Percentiles rank a stretch among this genome's conserved stretches.
Evolutionary conservation across 352 stramenopile genomes (phyloP).

Genomic region (Pythium inflatum): DNA sequence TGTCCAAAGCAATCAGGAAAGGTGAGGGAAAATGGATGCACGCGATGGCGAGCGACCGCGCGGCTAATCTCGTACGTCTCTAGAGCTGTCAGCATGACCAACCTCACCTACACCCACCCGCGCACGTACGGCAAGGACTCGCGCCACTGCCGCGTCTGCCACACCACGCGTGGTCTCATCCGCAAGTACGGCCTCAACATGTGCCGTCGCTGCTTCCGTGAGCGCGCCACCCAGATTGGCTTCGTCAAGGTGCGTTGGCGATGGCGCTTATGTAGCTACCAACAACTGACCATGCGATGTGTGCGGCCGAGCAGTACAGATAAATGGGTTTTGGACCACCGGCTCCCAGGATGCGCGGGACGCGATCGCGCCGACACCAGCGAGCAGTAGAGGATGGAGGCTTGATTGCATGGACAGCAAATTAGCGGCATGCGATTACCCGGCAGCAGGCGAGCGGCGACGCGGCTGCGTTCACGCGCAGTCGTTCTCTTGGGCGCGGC

Average conservation of each 20-base stretch:
- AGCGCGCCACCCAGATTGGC: constrained; percentile 94
- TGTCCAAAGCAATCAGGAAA: constrained; percentile 90
- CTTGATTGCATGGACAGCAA: constrained; percentile 34
- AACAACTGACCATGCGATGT: too few relatives aligned
- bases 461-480: neutral
- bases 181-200: constrained; percentile 97
- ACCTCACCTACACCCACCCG: constrained; percentile 87
- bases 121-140: constrained; percentile 91
- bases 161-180: constrained; percentile 93
- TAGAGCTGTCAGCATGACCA: constrained; percentile 85
- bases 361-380: constrained; percentile 19
- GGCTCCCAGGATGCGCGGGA: constrained; percentile 33
- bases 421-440: constrained; percentile 22
- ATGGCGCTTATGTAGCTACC: too few relatives aligned
- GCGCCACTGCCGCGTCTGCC: constrained; percentile 90
- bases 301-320: constrained; percentile 35
- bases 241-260: constrained; percentile 91
- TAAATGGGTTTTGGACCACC: constrained; percentile 31
- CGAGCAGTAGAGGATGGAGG: constrained; percentile 37
- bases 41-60: too few relatives aligned
- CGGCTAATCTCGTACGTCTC: too few relatives aligned
- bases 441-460: neutral
- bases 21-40: constrained; percentile 50
- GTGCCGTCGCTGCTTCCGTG: constrained; percentile 96
- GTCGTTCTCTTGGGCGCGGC: constrained; percentile 1